Evolutionary conservation across 1,284 basidiomycete species (phyloP), one percentile per base, ranked within the genome.

Genomic region (Vanrija sp.): DNA sequence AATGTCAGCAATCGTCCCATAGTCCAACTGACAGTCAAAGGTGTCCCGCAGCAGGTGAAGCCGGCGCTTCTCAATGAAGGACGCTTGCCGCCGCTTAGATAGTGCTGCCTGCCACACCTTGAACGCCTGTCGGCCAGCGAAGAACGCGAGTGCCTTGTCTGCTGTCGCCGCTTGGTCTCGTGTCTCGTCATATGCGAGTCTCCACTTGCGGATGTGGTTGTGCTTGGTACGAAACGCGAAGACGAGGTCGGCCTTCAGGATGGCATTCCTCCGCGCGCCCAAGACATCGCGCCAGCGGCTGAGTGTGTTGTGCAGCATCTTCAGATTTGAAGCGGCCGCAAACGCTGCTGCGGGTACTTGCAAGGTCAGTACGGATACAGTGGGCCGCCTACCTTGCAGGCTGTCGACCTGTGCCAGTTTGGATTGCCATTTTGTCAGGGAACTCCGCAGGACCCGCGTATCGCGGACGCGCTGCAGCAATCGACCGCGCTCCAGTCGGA

Each of bases 81-180:
- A 54, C 1, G 46, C 53, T 38, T 63, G 62, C 43, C 55, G 65
- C 46, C 49, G 60, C 45, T 23, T 18, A 8, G 49, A 51, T 7
- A 60, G 42, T 10, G 58, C 56, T 1, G 23, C 26, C 21, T 58
- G 60, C 74, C 71, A 74, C 10, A 53, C 61, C 47, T 52, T 55
- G 48, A 69, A 64, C 18, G 61, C 63, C 25, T 53, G 54, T 6
- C 68, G 62, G 19, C 64, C 57, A 1, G 60, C 43, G 53, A 74
- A 74, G 67, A 72, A 75, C 1, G 62, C 68, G 7, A 59, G 54
- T 14, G 71, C 71, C 46, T 69, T 72, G 47, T 67, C 65, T 3
- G 73, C 73, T 0, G 57, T 60, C 5, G 51, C 46, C 2, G 29
- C 26, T 19, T 74, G 63, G 15, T 43, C 55, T 19, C 47, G 28